phyloP scores from a whole-genome alignment of 2,329 filamentous ascomycete genomes.

The Curvularia sp. region DNA sequence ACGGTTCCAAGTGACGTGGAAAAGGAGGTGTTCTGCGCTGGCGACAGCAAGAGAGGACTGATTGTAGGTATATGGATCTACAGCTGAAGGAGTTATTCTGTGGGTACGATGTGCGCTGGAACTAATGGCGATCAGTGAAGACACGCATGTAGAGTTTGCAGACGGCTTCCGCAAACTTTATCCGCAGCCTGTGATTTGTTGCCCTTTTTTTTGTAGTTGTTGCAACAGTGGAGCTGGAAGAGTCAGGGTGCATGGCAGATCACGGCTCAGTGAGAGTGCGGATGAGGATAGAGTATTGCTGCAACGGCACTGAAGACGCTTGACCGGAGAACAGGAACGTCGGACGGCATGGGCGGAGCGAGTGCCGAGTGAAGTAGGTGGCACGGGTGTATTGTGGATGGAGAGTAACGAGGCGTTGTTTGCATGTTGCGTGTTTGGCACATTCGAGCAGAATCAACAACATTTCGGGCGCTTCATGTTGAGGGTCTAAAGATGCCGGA shows the following conservation, averaged over 20 bases:
- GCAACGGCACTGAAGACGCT: slow-evolving; percentile 10
- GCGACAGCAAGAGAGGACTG: neutral
- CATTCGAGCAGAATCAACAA: neutral
- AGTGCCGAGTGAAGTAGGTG: slow-evolving; percentile 13
- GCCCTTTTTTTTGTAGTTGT: neutral
- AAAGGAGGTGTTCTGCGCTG: neutral
- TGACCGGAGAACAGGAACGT: slow-evolving; percentile 9
- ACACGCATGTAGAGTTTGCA: neutral
- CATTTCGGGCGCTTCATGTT: slow-evolving; percentile 2
- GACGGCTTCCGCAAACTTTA: slow-evolving; percentile 3
- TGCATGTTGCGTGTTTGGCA: neutral
- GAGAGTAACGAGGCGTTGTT: neutral
- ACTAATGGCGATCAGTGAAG: neutral
- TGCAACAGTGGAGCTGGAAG: neutral
- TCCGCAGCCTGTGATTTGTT: neutral
- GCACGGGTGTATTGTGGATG: neutral
- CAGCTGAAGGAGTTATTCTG: neutral
- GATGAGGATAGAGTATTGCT: slow-evolving; percentile 15
- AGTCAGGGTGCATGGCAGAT: slow-evolving; percentile 4
- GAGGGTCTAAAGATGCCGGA: neutral
- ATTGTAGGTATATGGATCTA: neutral
- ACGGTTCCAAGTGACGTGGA: slow-evolving; percentile 7
- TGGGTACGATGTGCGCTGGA: neutral
- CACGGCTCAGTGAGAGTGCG: slow-evolving; percentile 5
- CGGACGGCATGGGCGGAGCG: slow-evolving; percentile 16